These are phyloP conservation scores for Rhypophila decipiens DNA, from an alignment of 495 filamentous ascomycete genomes.

Conservation along the genomic window DNA sequence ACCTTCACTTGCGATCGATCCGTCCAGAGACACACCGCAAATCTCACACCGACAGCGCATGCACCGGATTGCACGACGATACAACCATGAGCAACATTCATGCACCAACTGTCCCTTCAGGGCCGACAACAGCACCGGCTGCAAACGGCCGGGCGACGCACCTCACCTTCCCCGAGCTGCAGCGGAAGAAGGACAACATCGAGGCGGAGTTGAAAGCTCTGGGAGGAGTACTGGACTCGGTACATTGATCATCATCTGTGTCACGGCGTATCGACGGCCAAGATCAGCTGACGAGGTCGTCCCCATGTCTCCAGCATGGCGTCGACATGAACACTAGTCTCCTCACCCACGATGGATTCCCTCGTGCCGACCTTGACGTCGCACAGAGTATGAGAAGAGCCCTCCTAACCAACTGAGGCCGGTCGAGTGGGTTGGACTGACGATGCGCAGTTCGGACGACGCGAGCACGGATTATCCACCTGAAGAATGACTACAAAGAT, in stretches of 20 bases:
- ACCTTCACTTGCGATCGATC: too few species aligned
- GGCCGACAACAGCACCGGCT: slow-evolving; percentile 48
- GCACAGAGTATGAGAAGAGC: slow-evolving; percentile 66
- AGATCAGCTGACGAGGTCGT: neutral
- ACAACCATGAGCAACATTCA: slow-evolving; percentile 62
- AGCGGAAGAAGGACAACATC: slow-evolving; percentile 67
- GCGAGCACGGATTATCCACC: slow-evolving; percentile 76
- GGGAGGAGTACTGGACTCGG: slow-evolving; percentile 79
- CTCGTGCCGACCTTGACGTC: slow-evolving; percentile 88
- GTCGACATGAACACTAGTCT: slow-evolving; percentile 89
- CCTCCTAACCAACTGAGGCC: neutral
- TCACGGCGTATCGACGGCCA: neutral
- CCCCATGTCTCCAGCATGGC: slow-evolving; percentile 59
- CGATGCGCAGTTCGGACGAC: slow-evolving; percentile 71
- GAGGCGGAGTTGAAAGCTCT: slow-evolving; percentile 82
- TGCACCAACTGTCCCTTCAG: slow-evolving; percentile 68
- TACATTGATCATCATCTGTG: slow-evolving; percentile 34
- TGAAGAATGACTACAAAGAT: slow-evolving; percentile 89
- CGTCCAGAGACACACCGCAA: too few species aligned
- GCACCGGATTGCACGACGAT: neutral
- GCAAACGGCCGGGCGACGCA: slow-evolving; percentile 51
- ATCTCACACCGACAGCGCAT: neutral
- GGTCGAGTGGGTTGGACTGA: slow-evolving; percentile 18
- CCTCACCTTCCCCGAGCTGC: slow-evolving; percentile 53
- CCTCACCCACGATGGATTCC: slow-evolving; percentile 88